Percentiles rank a stretch among this genome's conserved stretches.
These are phyloP conservation scores for Metschnikowia bowlesiae DNA, from an alignment of 805 yeast genomes.

Conservation along the genomic window DNA sequence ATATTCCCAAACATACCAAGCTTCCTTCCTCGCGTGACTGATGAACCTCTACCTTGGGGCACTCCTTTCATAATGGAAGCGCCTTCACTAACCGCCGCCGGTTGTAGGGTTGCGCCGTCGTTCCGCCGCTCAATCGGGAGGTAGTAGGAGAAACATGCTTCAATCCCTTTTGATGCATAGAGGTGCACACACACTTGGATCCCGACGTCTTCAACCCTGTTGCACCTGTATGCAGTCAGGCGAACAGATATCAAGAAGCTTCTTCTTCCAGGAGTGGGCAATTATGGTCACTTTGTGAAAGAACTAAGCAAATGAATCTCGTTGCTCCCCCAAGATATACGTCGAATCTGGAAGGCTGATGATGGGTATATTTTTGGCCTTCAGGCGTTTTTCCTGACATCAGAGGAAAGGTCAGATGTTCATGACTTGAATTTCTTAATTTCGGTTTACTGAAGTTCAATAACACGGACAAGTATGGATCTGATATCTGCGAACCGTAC, in stretches of 20 bases:
- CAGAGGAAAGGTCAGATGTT: slow-evolving; percentile 65
- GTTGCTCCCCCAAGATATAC: slow-evolving; percentile 57
- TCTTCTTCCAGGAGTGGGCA: slow-evolving; percentile 95
- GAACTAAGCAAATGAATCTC: slow-evolving; percentile 59
- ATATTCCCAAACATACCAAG: no score
- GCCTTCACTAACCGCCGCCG: no score
- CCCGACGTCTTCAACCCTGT: no score
- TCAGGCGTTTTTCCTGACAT: slow-evolving; percentile 73
- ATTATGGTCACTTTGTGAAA: slow-evolving; percentile 88
- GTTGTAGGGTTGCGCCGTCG: no score
- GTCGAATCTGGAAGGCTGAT: slow-evolving; percentile 75
- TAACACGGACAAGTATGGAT: slow-evolving; percentile 31
- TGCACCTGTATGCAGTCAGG: no score
- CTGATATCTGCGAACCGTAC: slow-evolving; percentile 43
- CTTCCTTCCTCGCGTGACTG: no score
- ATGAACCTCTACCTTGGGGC: no score
- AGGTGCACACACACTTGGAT: no score
- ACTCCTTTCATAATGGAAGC: no score
- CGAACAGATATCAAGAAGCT: slow-evolving; percentile 48
- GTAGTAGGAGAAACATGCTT: no score
- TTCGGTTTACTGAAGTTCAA: slow-evolving; percentile 52
- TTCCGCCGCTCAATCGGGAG: no score
- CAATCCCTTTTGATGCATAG: no score
- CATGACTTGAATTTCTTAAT: slow-evolving; percentile 46
- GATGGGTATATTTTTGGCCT: slow-evolving; percentile 97